Evolutionary conservation across 2,329 filamentous ascomycete genomes (phyloP).

Genomic region (Fusarium luffae): DNA sequence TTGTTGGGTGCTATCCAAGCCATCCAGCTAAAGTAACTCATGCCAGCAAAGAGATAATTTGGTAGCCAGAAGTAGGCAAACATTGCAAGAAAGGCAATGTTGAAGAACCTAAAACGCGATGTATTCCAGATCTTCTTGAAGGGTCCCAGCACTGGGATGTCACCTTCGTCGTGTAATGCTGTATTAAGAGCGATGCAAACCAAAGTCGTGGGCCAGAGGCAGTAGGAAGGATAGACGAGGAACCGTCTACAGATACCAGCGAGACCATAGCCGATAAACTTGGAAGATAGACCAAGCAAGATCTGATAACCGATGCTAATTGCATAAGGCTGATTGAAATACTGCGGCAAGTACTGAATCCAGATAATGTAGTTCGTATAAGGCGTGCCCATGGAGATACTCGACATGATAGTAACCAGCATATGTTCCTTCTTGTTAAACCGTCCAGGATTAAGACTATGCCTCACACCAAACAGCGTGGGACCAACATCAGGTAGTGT

Average conservation of each 20-base stretch:
- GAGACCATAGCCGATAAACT: constrained; percentile 67
- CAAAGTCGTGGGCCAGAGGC: constrained; percentile 65
- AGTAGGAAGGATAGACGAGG: constrained; percentile 63
- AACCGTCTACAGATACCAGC: constrained; percentile 62
- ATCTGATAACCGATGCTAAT: constrained; percentile 62
- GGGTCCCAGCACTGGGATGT: constrained; percentile 41
- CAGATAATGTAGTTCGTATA: constrained; percentile 64
- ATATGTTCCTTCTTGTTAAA: constrained; percentile 72
- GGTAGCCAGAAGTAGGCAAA: constrained; percentile 67
- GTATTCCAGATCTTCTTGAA: constrained; percentile 54
- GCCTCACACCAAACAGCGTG: constrained; percentile 57
- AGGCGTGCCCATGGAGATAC: constrained; percentile 61
- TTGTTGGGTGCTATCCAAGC: constrained; percentile 63
- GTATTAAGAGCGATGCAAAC: constrained; percentile 62
- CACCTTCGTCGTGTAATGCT: constrained; percentile 58
- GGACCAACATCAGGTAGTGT: constrained; percentile 62
- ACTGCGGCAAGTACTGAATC: constrained; percentile 60
- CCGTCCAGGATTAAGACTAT: constrained; percentile 64
- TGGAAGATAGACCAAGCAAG: constrained; percentile 61
- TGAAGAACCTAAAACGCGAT: constrained; percentile 61
- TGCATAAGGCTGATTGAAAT: constrained; percentile 63
- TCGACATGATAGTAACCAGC: constrained; percentile 70
- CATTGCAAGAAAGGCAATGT: constrained; percentile 57
- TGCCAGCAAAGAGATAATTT: constrained; percentile 60
- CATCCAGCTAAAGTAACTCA: constrained; percentile 64